Conservation (phyloP, 2,329 filamentous ascomycete genomes). For the Cladosporium sp. region DNA sequence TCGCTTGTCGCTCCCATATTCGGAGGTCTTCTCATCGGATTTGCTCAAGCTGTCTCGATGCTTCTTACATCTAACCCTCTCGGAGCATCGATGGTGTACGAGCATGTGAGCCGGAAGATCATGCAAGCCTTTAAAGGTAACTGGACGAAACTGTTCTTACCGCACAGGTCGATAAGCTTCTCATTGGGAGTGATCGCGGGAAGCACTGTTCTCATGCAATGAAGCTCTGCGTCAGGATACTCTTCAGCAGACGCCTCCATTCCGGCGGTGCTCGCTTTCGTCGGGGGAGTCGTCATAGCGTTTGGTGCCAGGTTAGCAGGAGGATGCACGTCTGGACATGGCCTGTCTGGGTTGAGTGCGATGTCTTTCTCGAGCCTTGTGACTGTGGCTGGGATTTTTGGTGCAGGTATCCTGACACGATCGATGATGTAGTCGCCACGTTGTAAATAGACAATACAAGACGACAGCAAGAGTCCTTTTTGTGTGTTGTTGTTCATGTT, state of each 20-base stretch:
- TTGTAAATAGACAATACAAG: background rate
- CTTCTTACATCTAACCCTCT: conserved; percentile 56
- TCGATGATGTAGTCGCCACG: conserved; percentile 5
- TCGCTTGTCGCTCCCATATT: conserved; percentile 31
- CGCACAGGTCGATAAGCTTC: background rate
- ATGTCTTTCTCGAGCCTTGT: conserved; percentile 64
- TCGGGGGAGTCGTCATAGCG: background rate
- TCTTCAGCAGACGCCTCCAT: background rate
- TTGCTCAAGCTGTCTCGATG: conserved; percentile 60
- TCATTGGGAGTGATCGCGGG: background rate
- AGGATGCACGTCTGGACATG: conserved; percentile 70
- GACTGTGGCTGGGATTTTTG: conserved; percentile 62
- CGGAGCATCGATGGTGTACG: conserved; percentile 58
- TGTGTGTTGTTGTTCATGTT: background rate
- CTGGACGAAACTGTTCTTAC: background rate
- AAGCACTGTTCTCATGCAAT: background rate
- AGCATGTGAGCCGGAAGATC: conserved; percentile 2
- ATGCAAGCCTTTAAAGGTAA: background rate
- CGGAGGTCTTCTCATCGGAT: conserved; percentile 62
- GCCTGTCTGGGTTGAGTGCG: conserved; percentile 67
- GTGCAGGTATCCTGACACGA: conserved; percentile 46
- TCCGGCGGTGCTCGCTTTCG: background rate
- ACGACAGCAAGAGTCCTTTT: background rate
- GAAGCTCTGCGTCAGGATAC: background rate
- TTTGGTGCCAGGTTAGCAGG: conserved; percentile 55